These are phyloP conservation scores for Tricholoma bakamatsutake DNA, from an alignment of 768 basidiomycete species.

Conservation along the genomic window DNA sequence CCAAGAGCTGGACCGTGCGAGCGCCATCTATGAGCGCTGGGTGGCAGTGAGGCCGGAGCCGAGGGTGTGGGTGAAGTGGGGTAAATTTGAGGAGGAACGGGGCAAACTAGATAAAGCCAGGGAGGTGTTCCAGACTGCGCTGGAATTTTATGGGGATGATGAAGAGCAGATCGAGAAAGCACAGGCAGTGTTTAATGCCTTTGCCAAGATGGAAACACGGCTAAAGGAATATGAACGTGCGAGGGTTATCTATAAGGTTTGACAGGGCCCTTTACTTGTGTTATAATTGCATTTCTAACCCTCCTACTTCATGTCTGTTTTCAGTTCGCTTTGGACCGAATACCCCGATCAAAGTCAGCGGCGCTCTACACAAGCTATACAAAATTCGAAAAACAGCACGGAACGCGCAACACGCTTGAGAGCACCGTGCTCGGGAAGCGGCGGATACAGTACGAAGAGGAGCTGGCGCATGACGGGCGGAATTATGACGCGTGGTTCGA, in stretches of 20 bases:
- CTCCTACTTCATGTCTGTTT: not conserved
- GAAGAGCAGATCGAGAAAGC: slow-evolving; percentile 94
- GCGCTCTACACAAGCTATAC: slow-evolving; percentile 89
- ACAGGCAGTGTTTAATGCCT: slow-evolving; percentile 87
- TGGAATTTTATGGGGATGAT: slow-evolving; percentile 88
- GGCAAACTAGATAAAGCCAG: slow-evolving; percentile 66
- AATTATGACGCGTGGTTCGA: slow-evolving; percentile 99
- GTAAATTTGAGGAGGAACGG: slow-evolving; percentile 85
- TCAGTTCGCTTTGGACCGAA: slow-evolving; percentile 90
- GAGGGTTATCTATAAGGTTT: slow-evolving; percentile 92
- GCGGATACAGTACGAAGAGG: slow-evolving; percentile 98
- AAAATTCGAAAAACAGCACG: slow-evolving; percentile 97
- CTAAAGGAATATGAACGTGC: slow-evolving; percentile 96
- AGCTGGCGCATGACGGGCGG: slow-evolving; percentile 81
- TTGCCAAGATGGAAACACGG: slow-evolving; percentile 96
- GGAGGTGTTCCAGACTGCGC: slow-evolving; percentile 85
- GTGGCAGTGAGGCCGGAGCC: slow-evolving; percentile 73
- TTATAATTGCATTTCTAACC: not conserved
- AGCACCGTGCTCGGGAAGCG: slow-evolving; percentile 94
- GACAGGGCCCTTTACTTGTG: not conserved
- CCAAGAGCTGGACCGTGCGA: slow-evolving; percentile 85
- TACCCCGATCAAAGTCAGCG: slow-evolving; percentile 89
- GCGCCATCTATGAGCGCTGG: slow-evolving; percentile 90
- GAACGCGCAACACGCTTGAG: slow-evolving; percentile 82
- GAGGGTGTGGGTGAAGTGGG: slow-evolving; percentile 79